Base-by-base conservation (phyloP, 768 basidiomycete genomes). In the Wakefieldia striispora region DNA sequence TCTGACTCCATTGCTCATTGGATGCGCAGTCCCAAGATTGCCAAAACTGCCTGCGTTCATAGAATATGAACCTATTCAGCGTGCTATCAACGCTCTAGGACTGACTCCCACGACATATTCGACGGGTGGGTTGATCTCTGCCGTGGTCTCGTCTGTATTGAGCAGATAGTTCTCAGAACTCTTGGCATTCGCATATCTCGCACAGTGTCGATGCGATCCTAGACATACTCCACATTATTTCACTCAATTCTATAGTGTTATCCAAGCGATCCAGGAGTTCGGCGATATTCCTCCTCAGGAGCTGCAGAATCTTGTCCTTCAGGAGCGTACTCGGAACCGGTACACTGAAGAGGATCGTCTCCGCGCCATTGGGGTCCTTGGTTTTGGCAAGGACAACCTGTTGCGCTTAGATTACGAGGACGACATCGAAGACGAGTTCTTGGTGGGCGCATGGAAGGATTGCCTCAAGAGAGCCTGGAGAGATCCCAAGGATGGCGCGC, bases 171-270 rank as follows among this genome's bases (percentile, higher is more conserved):
- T 34, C 14, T 23, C 56, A 92, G 90, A 86, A 20, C 71, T 89
- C 12, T 75, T 93, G 45, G 72, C 72, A n/a, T 91, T 89, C 63
- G 88, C 83, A 1, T 93, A 92, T 59, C 68, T 84, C 47, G 84
- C 88, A 0, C 88, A 92, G 65, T 86, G 82, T 61, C 85, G 88
- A 51, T 93, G 91, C 65, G 83, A 91, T 59, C 88, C 88, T 26
- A 70, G 67, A 3, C 69, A 74, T 33, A 91, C 88, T 0, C 55
- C 81, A 4, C 62, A 69, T 13, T 86, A 90, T 64, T 91, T 88
- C 65, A 77, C 79, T 3, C 72, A 75, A 45, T 69, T 91, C 36
- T 74, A 71, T 26, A 66, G 68, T 36, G 72, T 90, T 45, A 72
- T 82, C 13, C 69, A 72, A 46, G 64, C 71, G 14, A 70, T 88